These are phyloP conservation scores for Cladophialophora chaetospira DNA, from an alignment of 2,329 filamentous ascomycete genomes.

Conservation along the genomic window DNA sequence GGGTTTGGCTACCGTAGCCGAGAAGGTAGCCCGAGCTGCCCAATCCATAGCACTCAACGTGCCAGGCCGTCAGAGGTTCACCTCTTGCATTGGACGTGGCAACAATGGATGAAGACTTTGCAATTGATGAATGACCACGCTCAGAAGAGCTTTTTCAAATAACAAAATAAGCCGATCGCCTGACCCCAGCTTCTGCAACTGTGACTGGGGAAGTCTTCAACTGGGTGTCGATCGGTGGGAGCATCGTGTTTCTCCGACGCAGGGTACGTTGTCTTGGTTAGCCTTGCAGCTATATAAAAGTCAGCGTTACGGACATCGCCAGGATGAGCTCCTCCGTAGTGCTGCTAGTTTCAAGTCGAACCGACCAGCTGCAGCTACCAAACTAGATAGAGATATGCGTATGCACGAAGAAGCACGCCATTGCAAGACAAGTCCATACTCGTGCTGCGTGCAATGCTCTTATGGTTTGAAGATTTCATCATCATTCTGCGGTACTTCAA, in stretches of 20 bases:
- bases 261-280: background rate
- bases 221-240: too few relatives aligned
- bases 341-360: conserved; percentile 6
- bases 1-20: too few relatives aligned
- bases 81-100: too few relatives aligned
- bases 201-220: too few relatives aligned
- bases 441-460: background rate
- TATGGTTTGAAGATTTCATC: background rate
- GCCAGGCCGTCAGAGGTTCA: too few relatives aligned
- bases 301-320: conserved; percentile 3
- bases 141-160: too few relatives aligned
- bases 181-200: too few relatives aligned
- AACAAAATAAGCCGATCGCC: too few relatives aligned
- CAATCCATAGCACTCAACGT: too few relatives aligned
- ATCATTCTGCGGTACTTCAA: background rate
- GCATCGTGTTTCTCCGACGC: background rate
- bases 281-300: conserved; percentile 15
- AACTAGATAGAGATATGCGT: background rate
- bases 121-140: too few relatives aligned
- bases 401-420: background rate
- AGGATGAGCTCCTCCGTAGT: background rate
- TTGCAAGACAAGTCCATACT: conserved; percentile 1
- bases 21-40: too few relatives aligned
- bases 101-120: too few relatives aligned
- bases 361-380: background rate